Conservation (phyloP, 2,329 filamentous ascomycete genomes). For the Cladobotryum mycophilum region DNA sequence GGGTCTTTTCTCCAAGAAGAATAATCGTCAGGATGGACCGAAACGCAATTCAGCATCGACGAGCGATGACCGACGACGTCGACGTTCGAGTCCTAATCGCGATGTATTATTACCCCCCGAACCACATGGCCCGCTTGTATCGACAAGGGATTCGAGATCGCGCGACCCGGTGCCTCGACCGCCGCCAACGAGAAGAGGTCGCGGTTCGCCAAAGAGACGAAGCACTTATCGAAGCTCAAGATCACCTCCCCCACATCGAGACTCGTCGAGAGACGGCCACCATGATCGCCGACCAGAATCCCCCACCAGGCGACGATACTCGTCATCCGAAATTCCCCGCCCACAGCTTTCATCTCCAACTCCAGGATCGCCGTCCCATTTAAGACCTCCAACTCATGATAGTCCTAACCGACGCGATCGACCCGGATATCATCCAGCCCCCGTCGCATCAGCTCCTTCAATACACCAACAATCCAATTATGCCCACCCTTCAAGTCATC, state of each 20-base stretch:
- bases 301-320: conserved; percentile 7
- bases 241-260: conserved; percentile 8
- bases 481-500: background rate
- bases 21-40: conserved; percentile 1
- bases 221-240: conserved; percentile 5
- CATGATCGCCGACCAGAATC: conserved; percentile 1
- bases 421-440: background rate
- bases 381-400: background rate
- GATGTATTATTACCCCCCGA: conserved; percentile 1
- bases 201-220: conserved; percentile 8
- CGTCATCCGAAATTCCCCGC: conserved; percentile 6
- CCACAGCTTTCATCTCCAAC: background rate
- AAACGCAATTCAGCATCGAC: background rate
- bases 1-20: conserved; percentile 9
- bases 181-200: background rate
- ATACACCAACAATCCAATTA: background rate
- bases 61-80: conserved; percentile 4
- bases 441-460: background rate
- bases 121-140: background rate
- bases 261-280: background rate
- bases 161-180: conserved; percentile 3
- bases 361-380: background rate
- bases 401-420: conserved; percentile 1
- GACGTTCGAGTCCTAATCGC: background rate
- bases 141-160: conserved; percentile 7